Evolutionary conservation across 2,329 filamentous ascomycete species (phyloP).

Genomic region (Hymenoscyphus fraxineus): DNA sequence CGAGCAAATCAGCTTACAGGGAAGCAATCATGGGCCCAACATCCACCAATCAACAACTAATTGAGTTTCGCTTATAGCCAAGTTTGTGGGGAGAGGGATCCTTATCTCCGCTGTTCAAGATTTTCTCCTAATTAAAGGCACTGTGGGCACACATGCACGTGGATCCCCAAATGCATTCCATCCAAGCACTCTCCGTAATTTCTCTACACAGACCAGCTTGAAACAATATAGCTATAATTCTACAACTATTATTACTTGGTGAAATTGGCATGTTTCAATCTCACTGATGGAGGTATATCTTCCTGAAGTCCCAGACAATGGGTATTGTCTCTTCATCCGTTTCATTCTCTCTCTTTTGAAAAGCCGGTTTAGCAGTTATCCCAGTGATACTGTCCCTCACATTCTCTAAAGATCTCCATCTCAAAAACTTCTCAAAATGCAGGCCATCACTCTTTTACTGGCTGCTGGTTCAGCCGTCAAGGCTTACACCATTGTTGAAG

Average conservation of each 20-base stretch:
- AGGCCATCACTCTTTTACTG: constrained; percentile 2
- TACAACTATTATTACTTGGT: neutral
- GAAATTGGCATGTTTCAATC: neutral
- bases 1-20: too few relatives aligned
- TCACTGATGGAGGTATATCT: neutral
- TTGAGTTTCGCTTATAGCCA: neutral
- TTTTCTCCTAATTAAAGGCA: neutral
- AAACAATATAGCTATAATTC: neutral
- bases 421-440: constrained; percentile 5
- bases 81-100: neutral
- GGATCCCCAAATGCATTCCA: neutral
- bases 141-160: neutral
- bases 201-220: neutral
- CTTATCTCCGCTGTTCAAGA: neutral
- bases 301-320: neutral
- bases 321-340: neutral
- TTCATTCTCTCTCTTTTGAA: neutral
- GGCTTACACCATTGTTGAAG: constrained; percentile 10
- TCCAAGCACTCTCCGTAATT: neutral
- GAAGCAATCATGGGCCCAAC: too few relatives aligned
- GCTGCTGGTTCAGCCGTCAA: neutral
- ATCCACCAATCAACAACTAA: neutral
- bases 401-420: neutral
- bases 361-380: neutral
- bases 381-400: constrained; percentile 1